These are phyloP conservation scores for Calonectria leucothoes DNA, from an alignment of 2,329 filamentous ascomycete species.

Conservation along the genomic window DNA sequence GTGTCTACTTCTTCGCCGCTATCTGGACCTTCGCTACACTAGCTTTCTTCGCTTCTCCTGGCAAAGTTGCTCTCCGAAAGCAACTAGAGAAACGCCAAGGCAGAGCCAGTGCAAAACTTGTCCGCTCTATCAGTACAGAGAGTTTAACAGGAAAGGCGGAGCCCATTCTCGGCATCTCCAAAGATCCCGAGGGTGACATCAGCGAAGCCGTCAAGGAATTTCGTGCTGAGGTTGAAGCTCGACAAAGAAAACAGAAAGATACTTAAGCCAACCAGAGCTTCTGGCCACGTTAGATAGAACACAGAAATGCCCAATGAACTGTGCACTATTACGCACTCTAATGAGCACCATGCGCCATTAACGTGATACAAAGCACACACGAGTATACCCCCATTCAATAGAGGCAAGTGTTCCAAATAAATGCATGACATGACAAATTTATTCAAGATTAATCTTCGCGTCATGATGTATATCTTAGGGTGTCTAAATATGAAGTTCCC, in stretches of 20 bases:
- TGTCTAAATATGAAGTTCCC: constrained; percentile 17
- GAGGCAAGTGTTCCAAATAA: neutral
- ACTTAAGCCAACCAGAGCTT: neutral
- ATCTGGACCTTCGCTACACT: constrained; percentile 74
- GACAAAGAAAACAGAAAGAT: constrained; percentile 42
- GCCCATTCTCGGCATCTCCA: constrained; percentile 81
- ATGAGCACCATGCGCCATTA: too few relatives aligned
- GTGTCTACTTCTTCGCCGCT: constrained; percentile 90
- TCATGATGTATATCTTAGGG: constrained; percentile 37
- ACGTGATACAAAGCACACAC: neutral
- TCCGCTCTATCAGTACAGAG: constrained; percentile 67
- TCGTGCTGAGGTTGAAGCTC: constrained; percentile 74
- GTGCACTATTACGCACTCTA: neutral
- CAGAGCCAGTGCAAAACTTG: constrained; percentile 57
- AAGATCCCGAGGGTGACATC: constrained; percentile 79
- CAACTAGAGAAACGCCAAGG: constrained; percentile 68
- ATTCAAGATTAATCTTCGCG: constrained; percentile 29
- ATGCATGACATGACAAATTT: constrained; percentile 15
- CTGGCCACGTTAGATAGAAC: neutral
- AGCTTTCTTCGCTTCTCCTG: constrained; percentile 83
- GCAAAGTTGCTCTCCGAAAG: constrained; percentile 70
- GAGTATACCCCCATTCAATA: neutral
- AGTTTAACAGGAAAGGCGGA: constrained; percentile 62
- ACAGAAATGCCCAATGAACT: neutral
- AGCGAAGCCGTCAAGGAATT: constrained; percentile 84